A percentile compares a stretch with the other conserved stretches of the same genome.
These are phyloP conservation scores for Talaromyces sp. DNA, from an alignment of 2,329 filamentous ascomycete species.

Conservation along the genomic window DNA sequence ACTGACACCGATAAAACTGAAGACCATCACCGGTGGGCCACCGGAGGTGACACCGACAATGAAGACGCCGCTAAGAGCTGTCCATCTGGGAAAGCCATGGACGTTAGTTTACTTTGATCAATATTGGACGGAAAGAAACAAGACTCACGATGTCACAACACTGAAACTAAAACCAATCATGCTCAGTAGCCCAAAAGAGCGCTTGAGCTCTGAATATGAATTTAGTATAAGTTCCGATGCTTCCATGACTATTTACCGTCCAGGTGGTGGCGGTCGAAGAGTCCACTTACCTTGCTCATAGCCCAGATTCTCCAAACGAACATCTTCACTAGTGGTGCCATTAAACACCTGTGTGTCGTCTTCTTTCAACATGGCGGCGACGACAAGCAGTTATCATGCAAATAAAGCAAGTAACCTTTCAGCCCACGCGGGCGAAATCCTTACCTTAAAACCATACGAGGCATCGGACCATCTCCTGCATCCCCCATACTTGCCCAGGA, in stretches of 20 bases:
- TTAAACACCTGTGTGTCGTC: constrained; percentile 31
- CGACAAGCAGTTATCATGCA: neutral
- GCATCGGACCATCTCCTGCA: neutral
- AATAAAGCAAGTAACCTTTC: neutral
- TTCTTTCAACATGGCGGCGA: constrained; percentile 24
- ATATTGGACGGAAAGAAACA: no score
- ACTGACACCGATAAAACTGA: constrained; percentile 59
- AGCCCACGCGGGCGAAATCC: neutral
- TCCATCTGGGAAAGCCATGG: constrained; percentile 47
- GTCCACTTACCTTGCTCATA: constrained; percentile 42
- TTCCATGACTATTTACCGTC: no score
- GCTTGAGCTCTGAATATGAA: constrained; percentile 53
- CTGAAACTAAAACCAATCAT: constrained; percentile 64
- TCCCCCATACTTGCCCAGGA: constrained; percentile 3
- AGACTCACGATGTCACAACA: constrained; percentile 56
- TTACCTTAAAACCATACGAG: neutral
- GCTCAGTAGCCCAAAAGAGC: constrained; percentile 57
- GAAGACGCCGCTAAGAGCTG: constrained; percentile 58
- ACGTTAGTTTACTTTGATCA: neutral
- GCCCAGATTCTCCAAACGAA: constrained; percentile 40
- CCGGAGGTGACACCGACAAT: constrained; percentile 59
- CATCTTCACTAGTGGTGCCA: constrained; percentile 34
- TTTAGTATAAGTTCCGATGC: neutral
- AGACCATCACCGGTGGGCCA: constrained; percentile 63
- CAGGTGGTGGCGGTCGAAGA: neutral